These are phyloP conservation scores for Vanderwaltozyma tropicalis DNA, from an alignment of 805 yeast genomes.

Conservation along the genomic window DNA sequence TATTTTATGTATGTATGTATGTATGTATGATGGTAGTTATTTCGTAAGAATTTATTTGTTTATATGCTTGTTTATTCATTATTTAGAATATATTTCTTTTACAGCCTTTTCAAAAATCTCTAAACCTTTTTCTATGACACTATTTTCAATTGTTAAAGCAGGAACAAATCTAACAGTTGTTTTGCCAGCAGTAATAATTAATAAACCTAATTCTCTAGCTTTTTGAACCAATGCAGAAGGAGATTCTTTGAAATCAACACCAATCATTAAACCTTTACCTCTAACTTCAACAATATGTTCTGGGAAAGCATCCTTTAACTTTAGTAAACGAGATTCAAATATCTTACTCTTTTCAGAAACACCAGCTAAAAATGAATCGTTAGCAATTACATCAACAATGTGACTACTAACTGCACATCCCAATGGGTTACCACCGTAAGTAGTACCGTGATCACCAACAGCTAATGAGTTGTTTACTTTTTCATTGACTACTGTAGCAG, in stretches of 20 bases:
- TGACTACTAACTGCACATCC: slow-evolving; percentile 73
- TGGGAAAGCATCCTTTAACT: slow-evolving; percentile 46
- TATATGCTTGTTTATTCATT: not conserved
- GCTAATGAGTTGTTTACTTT: slow-evolving; percentile 58
- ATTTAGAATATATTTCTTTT: not conserved
- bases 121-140: slow-evolving; percentile 60
- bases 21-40: too few relatives aligned
- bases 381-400: slow-evolving; percentile 60
- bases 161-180: slow-evolving; percentile 89
- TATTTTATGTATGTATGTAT: too few relatives aligned
- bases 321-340: slow-evolving; percentile 40
- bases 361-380: slow-evolving; percentile 44
- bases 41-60: too few relatives aligned
- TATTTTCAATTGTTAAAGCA: slow-evolving; percentile 72
- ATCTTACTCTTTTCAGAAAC: slow-evolving; percentile 54
- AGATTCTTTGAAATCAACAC: slow-evolving; percentile 62
- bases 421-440: slow-evolving; percentile 94
- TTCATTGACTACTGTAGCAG: slow-evolving; percentile 83
- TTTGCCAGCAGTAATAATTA: slow-evolving; percentile 85
- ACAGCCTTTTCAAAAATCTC: slow-evolving; percentile 50
- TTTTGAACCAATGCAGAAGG: slow-evolving; percentile 52
- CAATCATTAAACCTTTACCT: slow-evolving; percentile 84
- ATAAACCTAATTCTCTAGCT: slow-evolving; percentile 70
- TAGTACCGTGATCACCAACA: slow-evolving; percentile 96
- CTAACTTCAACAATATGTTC: slow-evolving; percentile 56